Conservation (phyloP, 2,329 filamentous ascomycete species). For the Samsoniella hepiali region DNA sequence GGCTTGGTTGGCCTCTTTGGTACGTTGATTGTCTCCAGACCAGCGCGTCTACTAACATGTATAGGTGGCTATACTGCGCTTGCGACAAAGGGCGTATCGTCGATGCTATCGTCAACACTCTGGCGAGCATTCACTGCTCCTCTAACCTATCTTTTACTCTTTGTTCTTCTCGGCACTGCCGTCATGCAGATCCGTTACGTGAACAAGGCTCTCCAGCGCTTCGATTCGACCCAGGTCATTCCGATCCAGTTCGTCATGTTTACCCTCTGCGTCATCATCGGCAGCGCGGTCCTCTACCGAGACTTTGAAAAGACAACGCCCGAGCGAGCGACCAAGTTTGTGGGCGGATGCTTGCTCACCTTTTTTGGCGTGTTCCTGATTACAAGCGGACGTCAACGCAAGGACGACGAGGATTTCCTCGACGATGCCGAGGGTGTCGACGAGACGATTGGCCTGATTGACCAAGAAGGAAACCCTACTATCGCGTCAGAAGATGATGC, state of each 20-base stretch:
- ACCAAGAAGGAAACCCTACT: constrained; percentile 42
- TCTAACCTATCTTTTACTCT: constrained; percentile 81
- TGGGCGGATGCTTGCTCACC: constrained; percentile 85
- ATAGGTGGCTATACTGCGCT: constrained; percentile 91
- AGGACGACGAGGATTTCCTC: constrained; percentile 49
- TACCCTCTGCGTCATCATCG: constrained; percentile 90
- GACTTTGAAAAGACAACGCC: constrained; percentile 84
- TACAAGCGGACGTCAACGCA: constrained; percentile 70
- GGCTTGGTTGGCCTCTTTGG: constrained; percentile 92
- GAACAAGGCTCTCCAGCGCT: constrained; percentile 81
- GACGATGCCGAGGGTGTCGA: constrained; percentile 57
- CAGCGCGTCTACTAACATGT: constrained; percentile 14
- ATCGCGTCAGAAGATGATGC: constrained; percentile 28
- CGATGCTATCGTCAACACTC: constrained; percentile 86
- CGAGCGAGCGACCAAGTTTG: constrained; percentile 75
- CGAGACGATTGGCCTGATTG: constrained; percentile 58
- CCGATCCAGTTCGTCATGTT: constrained; percentile 97
- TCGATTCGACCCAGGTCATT: constrained; percentile 97
- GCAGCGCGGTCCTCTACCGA: constrained; percentile 87
- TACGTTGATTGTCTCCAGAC: constrained; percentile 40
- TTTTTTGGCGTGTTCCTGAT: constrained; percentile 98
- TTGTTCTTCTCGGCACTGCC: constrained; percentile 77
- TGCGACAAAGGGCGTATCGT: constrained; percentile 94
- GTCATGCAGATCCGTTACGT: constrained; percentile 97
- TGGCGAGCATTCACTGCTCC: constrained; percentile 88